These are phyloP conservation scores for Teratosphaeria gauchensis DNA, from an alignment of 2,329 filamentous ascomycete genomes.

Conservation along the genomic window DNA sequence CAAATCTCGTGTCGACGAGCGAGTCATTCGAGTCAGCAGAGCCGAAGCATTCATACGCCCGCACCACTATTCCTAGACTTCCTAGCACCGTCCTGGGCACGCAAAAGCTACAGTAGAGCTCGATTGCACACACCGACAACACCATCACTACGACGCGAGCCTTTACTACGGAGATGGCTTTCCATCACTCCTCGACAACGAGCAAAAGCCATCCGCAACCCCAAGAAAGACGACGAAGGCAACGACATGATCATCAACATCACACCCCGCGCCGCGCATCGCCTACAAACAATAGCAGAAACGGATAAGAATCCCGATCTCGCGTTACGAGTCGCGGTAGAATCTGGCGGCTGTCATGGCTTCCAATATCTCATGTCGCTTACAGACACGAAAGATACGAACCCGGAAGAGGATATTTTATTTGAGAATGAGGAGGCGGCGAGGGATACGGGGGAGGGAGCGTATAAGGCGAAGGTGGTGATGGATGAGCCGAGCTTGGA, in stretches of 20 bases:
- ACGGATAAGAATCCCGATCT: constrained; percentile 59
- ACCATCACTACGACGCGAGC: background rate
- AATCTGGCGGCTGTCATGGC: constrained; percentile 90
- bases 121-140: background rate
- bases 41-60: constrained; percentile 11
- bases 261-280: constrained; percentile 65
- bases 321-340: constrained; percentile 82
- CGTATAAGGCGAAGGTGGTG: constrained; percentile 63
- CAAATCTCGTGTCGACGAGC: background rate
- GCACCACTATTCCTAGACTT: constrained; percentile 26
- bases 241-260: constrained; percentile 78
- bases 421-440: constrained; percentile 55
- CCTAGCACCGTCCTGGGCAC: constrained; percentile 23
- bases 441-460: constrained; percentile 4
- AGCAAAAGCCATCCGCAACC: constrained; percentile 50
- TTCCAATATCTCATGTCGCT: constrained; percentile 96
- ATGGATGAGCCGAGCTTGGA: constrained; percentile 83
- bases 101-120: background rate
- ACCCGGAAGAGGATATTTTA: constrained; percentile 73
- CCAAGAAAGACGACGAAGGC: constrained; percentile 70
- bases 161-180: constrained; percentile 3
- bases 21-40: background rate
- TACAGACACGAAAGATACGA: constrained; percentile 48
- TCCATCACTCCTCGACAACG: constrained; percentile 6
- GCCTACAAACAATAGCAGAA: constrained; percentile 56